Base-by-base conservation (phyloP, 345 rosid species). In the Euphorbia tirucalli region DNA sequence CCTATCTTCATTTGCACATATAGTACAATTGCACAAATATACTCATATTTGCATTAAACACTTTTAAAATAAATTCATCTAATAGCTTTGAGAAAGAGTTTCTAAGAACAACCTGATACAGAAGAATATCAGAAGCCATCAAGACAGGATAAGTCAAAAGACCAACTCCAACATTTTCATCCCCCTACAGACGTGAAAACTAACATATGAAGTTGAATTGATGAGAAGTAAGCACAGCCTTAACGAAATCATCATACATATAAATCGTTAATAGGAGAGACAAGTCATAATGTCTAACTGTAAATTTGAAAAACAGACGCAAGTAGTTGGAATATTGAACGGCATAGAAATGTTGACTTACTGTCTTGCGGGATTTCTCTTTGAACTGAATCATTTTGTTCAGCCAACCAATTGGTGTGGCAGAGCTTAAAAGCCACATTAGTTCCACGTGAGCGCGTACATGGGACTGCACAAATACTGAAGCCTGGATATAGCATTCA, bases 321-420 rank as follows among this genome's bases (percentile, higher is more conserved):
- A 48, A 30, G 24, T 41, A 71, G 54, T 50, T 37, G 32, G 31
- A 35, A 70, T 15, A 72, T 50, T 30, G 65, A 52, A 25, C 25
- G 78, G 65, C 69, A 70, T 64, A 74, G 56, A 78, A 71, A 72
- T 65, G 73, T 52, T 72, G 71, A 85, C 86, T 13, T 72, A 90
- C 97, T 87, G 85, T 87, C 82, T 88, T 91, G 76, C 83, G 90
- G 58, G 96, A 90, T 86, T 93, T 93, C 87, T 93, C 96, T 85
- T 91, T 93, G 74, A 91, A 93, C 76, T 93, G 97, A 74, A 85
- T 89, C 97, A 93, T 91, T 83, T 78, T 87, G 72, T 88, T 86
- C 68, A 93, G 82, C 96, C 97, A 87, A 75, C 97, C 91, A 75
- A 90, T 90, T 68, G 98, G 97, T n/a, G 93, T 90, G 66, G 87